Percentiles rank a stretch among this genome's conserved stretches.
These are phyloP conservation scores for Vitis hybrid DNA, from an alignment of 177 flowering plant genomes.

Conservation along the genomic window DNA sequence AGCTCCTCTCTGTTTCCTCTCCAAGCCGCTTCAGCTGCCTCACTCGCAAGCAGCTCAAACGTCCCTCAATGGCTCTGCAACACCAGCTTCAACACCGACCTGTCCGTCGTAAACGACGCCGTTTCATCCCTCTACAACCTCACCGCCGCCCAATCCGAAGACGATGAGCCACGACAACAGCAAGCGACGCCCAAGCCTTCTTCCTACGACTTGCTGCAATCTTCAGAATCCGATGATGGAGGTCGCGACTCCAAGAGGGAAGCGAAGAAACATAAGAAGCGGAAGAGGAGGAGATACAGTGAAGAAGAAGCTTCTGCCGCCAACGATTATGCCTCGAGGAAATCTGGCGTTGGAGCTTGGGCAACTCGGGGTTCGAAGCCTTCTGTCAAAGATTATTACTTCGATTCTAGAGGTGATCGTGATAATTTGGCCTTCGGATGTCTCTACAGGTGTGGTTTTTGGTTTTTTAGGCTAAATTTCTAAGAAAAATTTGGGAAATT, in stretches of 20 bases:
- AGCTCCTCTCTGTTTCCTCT: no score
- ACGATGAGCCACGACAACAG: not conserved
- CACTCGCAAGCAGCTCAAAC: not conserved
- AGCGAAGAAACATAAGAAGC: constrained; percentile 28
- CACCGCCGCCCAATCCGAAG: constrained; percentile 4
- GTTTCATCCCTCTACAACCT: constrained; percentile 27
- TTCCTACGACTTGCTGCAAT: constrained; percentile 42
- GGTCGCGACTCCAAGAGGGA: constrained; percentile 20
- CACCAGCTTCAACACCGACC: constrained; percentile 80
- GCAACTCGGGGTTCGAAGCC: constrained; percentile 30
- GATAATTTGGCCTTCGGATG: constrained; percentile 85
- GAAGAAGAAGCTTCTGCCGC: not conserved
- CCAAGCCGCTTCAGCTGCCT: no score
- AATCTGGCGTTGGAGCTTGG: constrained; percentile 53
- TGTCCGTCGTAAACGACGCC: constrained; percentile 51
- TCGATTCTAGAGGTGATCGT: constrained; percentile 80
- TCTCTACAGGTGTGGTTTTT: constrained; percentile 61
- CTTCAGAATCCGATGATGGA: constrained; percentile 24
- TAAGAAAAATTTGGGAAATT: no score
- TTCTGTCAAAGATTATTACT: constrained; percentile 55
- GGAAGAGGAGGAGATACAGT: constrained; percentile 15
- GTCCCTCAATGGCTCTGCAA: constrained; percentile 71
- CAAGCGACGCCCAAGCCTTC: constrained; percentile 16
- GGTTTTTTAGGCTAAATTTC: not conserved
- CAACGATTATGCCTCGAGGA: constrained; percentile 30